Conservation (phyloP, 352 stramenopile genomes). For the Pythium guiyangense region DNA sequence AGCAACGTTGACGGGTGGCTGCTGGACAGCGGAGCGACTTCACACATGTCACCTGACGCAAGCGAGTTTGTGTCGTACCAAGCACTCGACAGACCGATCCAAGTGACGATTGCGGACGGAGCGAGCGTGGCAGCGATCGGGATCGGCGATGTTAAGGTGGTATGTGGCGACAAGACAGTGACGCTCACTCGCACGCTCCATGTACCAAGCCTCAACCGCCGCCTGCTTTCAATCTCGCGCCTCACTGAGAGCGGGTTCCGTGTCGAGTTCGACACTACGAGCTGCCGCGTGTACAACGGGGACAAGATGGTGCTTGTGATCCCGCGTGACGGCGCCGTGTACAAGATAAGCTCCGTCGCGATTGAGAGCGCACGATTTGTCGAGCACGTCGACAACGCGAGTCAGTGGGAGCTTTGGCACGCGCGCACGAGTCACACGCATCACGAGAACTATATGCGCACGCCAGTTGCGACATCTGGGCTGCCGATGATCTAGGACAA, state of each 20-base stretch:
- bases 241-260: not conserved
- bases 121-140: not conserved
- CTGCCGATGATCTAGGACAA: not conserved
- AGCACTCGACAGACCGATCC: not conserved
- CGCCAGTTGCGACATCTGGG: not conserved
- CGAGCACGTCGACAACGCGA: no score
- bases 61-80: conserved; percentile 13
- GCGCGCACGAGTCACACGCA: no score
- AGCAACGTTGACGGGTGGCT: conserved; percentile 12
- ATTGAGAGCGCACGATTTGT: no score
- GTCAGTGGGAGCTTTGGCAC: no score
- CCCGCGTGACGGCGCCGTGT: not conserved
- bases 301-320: not conserved
- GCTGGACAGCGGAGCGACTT: conserved; percentile 14
- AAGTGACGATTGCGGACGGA: not conserved
- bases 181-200: not conserved
- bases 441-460: no score
- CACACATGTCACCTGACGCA: conserved; percentile 13
- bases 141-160: not conserved
- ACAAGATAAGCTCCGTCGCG: no score
- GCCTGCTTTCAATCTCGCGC: not conserved
- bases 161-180: not conserved
- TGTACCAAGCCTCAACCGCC: not conserved
- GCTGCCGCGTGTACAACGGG: not conserved
- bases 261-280: not conserved